Evolutionary conservation across 225 moss, liverwort and hornwort genomes (phyloP), one percentile per base, ranked within the genome.

Genomic region (Rhytidiadelphus loreus): DNA sequence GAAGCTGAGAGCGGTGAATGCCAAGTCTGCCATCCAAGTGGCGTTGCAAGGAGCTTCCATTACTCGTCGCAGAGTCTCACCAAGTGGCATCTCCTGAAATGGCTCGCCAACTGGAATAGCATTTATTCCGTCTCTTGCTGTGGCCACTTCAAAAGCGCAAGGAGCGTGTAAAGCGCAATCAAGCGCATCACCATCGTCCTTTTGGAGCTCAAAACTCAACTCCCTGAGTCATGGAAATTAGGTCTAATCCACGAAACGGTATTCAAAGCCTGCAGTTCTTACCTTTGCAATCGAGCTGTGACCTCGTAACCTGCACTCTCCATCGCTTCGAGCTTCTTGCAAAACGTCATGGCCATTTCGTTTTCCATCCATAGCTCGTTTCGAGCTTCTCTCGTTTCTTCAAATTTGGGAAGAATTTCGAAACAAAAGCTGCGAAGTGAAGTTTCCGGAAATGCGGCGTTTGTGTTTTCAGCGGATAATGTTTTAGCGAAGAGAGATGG

Each of bases 21-120:
- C 77, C 11, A 48, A 71, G 33, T 59, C 71, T 62, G 74, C 63
- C 62, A 55, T 63, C 87, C 87, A 72, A 85, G 72, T 85, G 88
- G 82, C 86, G n/a, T 73, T 41, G 85, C 80, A 63, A 44, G 29
- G 43, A 39, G 25, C 69, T 60, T 77, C 62, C 56, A 74, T 68
- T 5, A 57, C 56, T 55, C 80, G 73, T 71, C 64, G 29, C 28
- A 17, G 20, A 80, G 21, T 28, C 8, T 21, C 33, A 90, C 83
- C 90, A 92, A 89, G 89, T 92, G 90, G 87, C 90, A 62, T 52
- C 32, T 30, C 58, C 41, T 28, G 84, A 70, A 41, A 39, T 60
- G 73, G 29, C 35, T 85, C 57, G 89, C 91, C 91, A 89, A 91
- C 89, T 91, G 90, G 87, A 78, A 64, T 41, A 29, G 57, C 64